phyloP scores from a whole-genome alignment of 495 filamentous ascomycete genomes.

The Cladorrhinum samala region DNA sequence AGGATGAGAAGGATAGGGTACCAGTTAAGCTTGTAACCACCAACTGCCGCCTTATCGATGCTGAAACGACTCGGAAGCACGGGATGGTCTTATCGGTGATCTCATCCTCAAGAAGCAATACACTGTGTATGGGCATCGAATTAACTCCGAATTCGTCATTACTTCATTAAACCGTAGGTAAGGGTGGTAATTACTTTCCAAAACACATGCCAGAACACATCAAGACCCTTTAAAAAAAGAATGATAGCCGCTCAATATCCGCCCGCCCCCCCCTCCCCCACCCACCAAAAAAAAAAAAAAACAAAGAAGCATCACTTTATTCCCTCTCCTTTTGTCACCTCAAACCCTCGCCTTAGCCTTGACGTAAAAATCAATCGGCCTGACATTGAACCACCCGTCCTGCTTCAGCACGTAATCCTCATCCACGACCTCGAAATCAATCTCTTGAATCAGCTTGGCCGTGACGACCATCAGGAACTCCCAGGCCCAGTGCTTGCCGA shows the following conservation, averaged over 20 bases:
- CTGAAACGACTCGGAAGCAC: too few relatives aligned
- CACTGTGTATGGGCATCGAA: too few relatives aligned
- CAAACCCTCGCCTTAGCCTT: slow-evolving; percentile 33
- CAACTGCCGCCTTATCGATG: not conserved
- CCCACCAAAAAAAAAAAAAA: not conserved
- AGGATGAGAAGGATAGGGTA: not conserved
- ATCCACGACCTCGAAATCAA: slow-evolving; percentile 55
- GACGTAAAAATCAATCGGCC: slow-evolving; percentile 35
- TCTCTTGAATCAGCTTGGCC: slow-evolving; percentile 53
- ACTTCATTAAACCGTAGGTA: too few relatives aligned
- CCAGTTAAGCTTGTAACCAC: too few relatives aligned
- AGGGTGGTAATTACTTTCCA: too few relatives aligned
- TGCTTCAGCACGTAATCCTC: slow-evolving; percentile 48
- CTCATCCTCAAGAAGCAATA: too few relatives aligned
- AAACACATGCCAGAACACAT: too few relatives aligned
- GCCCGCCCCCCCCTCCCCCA: too few relatives aligned
- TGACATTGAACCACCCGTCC: slow-evolving; percentile 45
- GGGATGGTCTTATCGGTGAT: too few relatives aligned
- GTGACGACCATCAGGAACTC: slow-evolving; percentile 52
- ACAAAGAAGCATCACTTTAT: not conserved
- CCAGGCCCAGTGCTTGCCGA: slow-evolving; percentile 64
- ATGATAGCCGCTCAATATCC: too few relatives aligned
- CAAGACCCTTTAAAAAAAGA: too few relatives aligned
- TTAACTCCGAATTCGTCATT: too few relatives aligned
- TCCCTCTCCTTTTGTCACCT: not conserved